A percentile compares a stretch with the other conserved stretches of the same genome.
Conservation (phyloP, 192 early-diverging fungal species). For the Coemansia sp. region DNA sequence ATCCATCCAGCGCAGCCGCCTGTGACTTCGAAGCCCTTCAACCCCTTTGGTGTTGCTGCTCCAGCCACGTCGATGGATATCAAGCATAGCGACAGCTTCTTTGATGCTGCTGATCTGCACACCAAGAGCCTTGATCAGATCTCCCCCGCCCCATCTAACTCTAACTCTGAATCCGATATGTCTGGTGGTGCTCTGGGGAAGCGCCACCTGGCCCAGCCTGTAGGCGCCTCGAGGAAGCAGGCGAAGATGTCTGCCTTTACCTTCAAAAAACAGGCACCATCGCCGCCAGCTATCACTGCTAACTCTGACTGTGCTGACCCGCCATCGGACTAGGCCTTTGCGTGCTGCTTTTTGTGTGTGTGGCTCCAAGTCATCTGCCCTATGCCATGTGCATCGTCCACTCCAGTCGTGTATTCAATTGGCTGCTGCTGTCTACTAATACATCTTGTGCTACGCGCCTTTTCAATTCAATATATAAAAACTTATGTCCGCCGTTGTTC, state of each 20-base stretch:
- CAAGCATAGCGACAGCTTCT: slow-evolving; percentile 51
- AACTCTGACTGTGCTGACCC: neutral
- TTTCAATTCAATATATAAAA: neutral
- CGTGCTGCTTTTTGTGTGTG: slow-evolving; percentile 5
- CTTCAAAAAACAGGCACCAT: slow-evolving; percentile 14
- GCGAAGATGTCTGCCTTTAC: slow-evolving; percentile 29
- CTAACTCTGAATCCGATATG: slow-evolving; percentile 2
- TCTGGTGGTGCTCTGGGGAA: slow-evolving; percentile 1
- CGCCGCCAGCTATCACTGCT: neutral
- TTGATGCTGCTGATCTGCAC: slow-evolving; percentile 31
- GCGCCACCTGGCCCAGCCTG: slow-evolving; percentile 12
- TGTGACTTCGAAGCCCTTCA: slow-evolving; percentile 43
- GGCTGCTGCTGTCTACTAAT: no score
- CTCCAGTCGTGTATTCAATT: no score
- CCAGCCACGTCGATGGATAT: slow-evolving; percentile 43
- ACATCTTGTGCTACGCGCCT: no score
- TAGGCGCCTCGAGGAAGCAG: slow-evolving; percentile 22
- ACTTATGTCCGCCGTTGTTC: neutral
- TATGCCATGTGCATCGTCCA: no score
- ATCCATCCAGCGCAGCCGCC: slow-evolving; percentile 24
- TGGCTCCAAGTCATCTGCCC: no score
- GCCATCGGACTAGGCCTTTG: neutral
- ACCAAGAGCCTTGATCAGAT: slow-evolving; percentile 6
- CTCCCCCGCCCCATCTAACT: slow-evolving; percentile 9
- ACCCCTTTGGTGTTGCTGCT: slow-evolving; percentile 41